Conservation (phyloP, 1,139 yeast species). For the Meyerozyma carpophila region DNA sequence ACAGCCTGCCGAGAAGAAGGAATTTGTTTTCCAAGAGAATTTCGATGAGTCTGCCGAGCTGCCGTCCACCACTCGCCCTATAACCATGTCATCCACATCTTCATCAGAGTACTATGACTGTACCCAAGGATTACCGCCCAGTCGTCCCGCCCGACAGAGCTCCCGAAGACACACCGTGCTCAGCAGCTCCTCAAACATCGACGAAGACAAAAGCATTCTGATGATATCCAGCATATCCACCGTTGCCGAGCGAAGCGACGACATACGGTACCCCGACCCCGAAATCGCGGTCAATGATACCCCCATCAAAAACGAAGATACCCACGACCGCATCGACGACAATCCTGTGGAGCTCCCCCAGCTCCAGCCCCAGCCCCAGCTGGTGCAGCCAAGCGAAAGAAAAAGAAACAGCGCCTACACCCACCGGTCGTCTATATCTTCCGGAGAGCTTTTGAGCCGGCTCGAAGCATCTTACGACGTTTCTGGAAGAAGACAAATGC, state of each 20-base stretch:
- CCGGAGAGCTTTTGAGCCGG: slow-evolving; percentile 32
- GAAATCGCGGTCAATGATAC: slow-evolving; percentile 5
- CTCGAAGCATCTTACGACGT: slow-evolving; percentile 16
- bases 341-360: neutral
- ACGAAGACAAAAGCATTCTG: neutral
- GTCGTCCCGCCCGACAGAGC: neutral
- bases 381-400: neutral
- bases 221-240: neutral
- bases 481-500: neutral
- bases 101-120: neutral
- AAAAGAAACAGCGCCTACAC: neutral
- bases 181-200: neutral
- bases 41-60: slow-evolving; percentile 20
- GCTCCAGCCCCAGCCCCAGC: neutral
- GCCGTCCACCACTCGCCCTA: neutral
- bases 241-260: neutral
- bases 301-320: neutral
- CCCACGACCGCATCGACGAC: neutral
- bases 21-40: slow-evolving; percentile 26
- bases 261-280: slow-evolving; percentile 15
- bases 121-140: neutral
- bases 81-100: neutral
- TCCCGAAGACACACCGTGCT: neutral
- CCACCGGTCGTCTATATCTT: slow-evolving; percentile 22
- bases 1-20: neutral